These are phyloP conservation scores for Alternaria metachromatica DNA, from an alignment of 2,329 filamentous ascomycete genomes.

Conservation along the genomic window DNA sequence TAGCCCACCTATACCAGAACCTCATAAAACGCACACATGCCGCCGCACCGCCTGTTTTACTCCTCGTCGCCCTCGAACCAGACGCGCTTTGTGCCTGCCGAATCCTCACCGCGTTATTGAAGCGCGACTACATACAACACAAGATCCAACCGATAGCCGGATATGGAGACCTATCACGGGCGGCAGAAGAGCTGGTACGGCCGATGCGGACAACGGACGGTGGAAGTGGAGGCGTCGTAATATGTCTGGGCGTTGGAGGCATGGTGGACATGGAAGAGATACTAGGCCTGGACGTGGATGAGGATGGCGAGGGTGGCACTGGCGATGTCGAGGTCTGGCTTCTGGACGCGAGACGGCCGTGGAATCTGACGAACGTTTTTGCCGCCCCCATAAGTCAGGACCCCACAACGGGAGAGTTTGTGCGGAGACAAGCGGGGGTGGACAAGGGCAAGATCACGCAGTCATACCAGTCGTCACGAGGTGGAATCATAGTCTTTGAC, in stretches of 20 bases:
- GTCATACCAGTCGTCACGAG: slow-evolving; percentile 77
- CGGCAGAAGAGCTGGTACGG: slow-evolving; percentile 77
- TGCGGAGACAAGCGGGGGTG: slow-evolving; percentile 68
- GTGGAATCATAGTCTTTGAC: slow-evolving; percentile 92
- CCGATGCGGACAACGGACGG: slow-evolving; percentile 88
- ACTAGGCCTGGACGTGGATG: slow-evolving; percentile 75
- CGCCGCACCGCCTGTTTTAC: slow-evolving; percentile 86
- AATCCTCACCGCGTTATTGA: slow-evolving; percentile 90
- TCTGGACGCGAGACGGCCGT: slow-evolving; percentile 87
- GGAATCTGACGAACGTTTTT: slow-evolving; percentile 95
- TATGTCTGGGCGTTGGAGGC: slow-evolving; percentile 91
- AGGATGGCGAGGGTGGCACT: slow-evolving; percentile 67
- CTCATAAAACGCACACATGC: slow-evolving; percentile 86
- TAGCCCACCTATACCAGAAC: slow-evolving; percentile 90
- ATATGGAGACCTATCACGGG: slow-evolving; percentile 85
- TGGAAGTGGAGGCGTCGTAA: slow-evolving; percentile 84
- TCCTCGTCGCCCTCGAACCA: slow-evolving; percentile 91
- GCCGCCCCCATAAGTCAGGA: slow-evolving; percentile 63
- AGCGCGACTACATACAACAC: slow-evolving; percentile 96
- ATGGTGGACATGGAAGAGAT: slow-evolving; percentile 85
- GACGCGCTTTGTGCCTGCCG: slow-evolving; percentile 95
- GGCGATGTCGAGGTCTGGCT: slow-evolving; percentile 95
- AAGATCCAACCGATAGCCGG: slow-evolving; percentile 95
- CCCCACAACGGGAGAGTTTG: slow-evolving; percentile 55
- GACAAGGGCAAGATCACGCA: slow-evolving; percentile 74